phyloP scores from a whole-genome alignment of 345 rosid genomes.

The Chamaenerion angustifolium region DNA sequence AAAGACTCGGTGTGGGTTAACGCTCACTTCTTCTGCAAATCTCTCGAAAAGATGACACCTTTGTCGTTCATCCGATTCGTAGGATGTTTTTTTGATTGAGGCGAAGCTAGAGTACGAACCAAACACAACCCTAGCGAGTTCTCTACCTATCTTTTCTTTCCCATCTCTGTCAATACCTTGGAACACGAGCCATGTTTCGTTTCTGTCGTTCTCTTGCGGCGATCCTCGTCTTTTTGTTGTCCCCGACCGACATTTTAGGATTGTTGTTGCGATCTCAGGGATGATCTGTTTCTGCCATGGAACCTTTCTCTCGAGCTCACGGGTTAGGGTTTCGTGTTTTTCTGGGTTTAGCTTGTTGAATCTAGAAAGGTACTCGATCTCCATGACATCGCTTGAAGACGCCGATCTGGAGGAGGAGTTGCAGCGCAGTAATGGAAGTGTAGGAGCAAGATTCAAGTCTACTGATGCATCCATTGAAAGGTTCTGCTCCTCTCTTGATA shows the following conservation, averaged over 20 bases:
- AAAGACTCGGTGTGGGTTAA: constrained; percentile 62
- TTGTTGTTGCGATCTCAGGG: not conserved
- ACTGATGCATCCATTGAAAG: not conserved
- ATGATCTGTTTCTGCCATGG: constrained; percentile 3
- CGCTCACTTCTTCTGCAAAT: constrained; percentile 45
- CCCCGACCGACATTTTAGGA: constrained; percentile 6
- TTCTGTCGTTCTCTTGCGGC: constrained; percentile 16
- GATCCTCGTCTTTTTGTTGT: constrained; percentile 6
- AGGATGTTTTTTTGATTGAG: constrained; percentile 8
- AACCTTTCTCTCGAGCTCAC: not conserved
- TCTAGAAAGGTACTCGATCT: constrained; percentile 30
- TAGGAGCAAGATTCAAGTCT: not conserved
- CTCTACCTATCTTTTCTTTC: constrained; percentile 61
- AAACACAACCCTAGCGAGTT: constrained; percentile 51
- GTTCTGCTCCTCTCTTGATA: not conserved
- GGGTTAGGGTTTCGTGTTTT: not conserved
- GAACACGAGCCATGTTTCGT: constrained; percentile 77
- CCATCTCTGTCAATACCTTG: constrained; percentile 53
- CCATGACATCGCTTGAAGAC: constrained; percentile 47
- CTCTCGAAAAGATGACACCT: constrained; percentile 46
- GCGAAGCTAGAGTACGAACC: constrained; percentile 22
- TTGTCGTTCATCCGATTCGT: constrained; percentile 34
- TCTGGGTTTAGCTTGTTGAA: constrained; percentile 38
- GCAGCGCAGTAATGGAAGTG: constrained; percentile 11
- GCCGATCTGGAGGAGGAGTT: constrained; percentile 44